Evolutionary conservation across 306 rosid species (phyloP).

Genomic region (Trichosanthes cucumerina): DNA sequence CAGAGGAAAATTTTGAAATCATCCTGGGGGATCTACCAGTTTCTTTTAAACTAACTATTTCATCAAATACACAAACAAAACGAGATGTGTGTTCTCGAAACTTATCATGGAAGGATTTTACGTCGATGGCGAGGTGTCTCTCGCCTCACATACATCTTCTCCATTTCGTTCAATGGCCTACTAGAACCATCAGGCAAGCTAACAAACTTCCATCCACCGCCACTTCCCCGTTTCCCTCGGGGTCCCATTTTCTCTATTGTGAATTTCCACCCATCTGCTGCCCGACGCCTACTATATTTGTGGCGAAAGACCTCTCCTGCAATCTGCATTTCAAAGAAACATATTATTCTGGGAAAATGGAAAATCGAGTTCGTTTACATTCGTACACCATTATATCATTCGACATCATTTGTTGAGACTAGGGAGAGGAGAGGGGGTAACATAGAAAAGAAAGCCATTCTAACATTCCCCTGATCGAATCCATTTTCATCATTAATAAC

Average conservation of each 20-base stretch:
- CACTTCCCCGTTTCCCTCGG: constrained; percentile 68
- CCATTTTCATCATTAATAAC: background rate
- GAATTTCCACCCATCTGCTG: constrained; percentile 65
- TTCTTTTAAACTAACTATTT: background rate
- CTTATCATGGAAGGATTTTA: constrained; percentile 62
- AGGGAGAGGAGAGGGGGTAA: background rate
- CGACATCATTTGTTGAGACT: background rate
- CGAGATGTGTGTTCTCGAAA: background rate
- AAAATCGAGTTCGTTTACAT: background rate
- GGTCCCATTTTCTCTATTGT: constrained; percentile 79
- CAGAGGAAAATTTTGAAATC: background rate
- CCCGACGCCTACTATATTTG: constrained; percentile 67
- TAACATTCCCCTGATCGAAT: background rate
- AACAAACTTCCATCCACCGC: constrained; percentile 86
- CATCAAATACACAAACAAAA: background rate
- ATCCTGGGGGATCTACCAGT: background rate
- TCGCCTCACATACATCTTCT: constrained; percentile 74
- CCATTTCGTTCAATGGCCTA: constrained; percentile 71
- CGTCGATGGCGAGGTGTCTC: constrained; percentile 77
- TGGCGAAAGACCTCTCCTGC: constrained; percentile 81
- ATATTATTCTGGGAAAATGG: background rate
- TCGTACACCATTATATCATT: background rate
- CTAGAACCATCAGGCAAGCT: constrained; percentile 85
- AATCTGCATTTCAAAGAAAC: constrained; percentile 36
- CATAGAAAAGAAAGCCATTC: background rate